phyloP scores from a whole-genome alignment of 208 protist genomes.

The Leishmania mexicana region DNA sequence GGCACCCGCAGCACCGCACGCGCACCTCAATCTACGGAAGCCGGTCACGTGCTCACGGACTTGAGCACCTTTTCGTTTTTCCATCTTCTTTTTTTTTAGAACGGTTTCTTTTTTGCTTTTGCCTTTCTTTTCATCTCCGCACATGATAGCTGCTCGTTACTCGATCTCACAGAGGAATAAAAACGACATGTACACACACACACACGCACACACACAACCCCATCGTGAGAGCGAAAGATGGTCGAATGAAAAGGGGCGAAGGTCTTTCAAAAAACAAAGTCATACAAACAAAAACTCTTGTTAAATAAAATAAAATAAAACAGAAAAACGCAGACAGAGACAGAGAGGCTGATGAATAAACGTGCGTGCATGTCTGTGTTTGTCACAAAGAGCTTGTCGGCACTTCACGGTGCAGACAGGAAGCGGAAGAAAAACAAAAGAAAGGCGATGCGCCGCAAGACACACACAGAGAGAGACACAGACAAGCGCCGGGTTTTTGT shows the following conservation, averaged over 20 bases:
- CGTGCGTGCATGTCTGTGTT: background rate
- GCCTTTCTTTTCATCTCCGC: background rate
- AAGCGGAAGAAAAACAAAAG: background rate
- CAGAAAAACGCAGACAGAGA: background rate
- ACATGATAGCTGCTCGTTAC: background rate
- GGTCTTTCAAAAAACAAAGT: background rate
- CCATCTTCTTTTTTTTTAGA: background rate
- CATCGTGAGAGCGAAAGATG: background rate
- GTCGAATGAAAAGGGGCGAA: background rate
- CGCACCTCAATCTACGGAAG: background rate
- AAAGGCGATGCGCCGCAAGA: background rate
- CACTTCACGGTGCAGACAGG: background rate
- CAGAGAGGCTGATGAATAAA: background rate
- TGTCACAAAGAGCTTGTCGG: background rate
- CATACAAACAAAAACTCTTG: background rate
- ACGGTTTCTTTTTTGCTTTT: background rate
- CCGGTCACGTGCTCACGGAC: background rate
- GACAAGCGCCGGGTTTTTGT: background rate
- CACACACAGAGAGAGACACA: background rate
- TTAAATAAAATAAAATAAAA: background rate
- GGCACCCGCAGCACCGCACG: background rate
- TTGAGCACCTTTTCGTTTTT: background rate
- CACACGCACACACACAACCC: background rate
- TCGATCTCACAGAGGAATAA: background rate
- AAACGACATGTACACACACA: background rate